Evolutionary conservation across 176 grass and related monocot genomes (phyloP).

Genomic region (Bothriochloa decipiens): DNA sequence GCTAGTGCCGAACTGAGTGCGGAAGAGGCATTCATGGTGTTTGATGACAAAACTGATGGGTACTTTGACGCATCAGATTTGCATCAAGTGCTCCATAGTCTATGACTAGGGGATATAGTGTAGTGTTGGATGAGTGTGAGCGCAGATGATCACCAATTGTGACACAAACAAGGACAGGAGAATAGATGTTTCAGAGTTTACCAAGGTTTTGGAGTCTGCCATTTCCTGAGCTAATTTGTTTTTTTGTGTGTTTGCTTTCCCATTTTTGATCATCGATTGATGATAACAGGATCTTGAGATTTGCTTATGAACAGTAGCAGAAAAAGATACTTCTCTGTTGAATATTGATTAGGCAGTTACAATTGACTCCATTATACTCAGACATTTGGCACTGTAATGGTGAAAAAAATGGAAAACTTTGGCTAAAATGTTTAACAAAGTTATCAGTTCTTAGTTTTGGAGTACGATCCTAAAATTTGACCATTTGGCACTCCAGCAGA

Average conservation of each 20-base stretch:
- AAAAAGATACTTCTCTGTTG: background rate
- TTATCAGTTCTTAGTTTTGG: no score
- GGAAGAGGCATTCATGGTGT: no score
- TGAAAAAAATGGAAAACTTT: background rate
- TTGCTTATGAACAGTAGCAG: background rate
- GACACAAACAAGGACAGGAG: slow-evolving; percentile 57
- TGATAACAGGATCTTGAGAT: background rate
- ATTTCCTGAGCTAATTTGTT: slow-evolving; percentile 44
- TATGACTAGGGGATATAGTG: no score
- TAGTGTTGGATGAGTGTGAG: no score
- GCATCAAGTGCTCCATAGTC: no score
- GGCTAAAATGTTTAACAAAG: background rate
- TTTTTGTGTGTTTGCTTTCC: background rate
- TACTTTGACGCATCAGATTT: no score
- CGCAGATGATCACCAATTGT: slow-evolving; percentile 63
- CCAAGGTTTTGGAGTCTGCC: slow-evolving; percentile 66
- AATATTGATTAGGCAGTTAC: background rate
- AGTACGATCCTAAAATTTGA: no score
- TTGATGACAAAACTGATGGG: no score
- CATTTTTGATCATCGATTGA: background rate
- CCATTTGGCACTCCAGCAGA: no score
- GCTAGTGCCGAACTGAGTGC: no score
- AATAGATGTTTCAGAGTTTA: slow-evolving; percentile 73
- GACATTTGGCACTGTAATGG: background rate
- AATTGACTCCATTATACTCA: background rate